These are phyloP conservation scores for Fusarium brevicatenulatum DNA, from an alignment of 2,329 filamentous ascomycete species.

Conservation along the genomic window DNA sequence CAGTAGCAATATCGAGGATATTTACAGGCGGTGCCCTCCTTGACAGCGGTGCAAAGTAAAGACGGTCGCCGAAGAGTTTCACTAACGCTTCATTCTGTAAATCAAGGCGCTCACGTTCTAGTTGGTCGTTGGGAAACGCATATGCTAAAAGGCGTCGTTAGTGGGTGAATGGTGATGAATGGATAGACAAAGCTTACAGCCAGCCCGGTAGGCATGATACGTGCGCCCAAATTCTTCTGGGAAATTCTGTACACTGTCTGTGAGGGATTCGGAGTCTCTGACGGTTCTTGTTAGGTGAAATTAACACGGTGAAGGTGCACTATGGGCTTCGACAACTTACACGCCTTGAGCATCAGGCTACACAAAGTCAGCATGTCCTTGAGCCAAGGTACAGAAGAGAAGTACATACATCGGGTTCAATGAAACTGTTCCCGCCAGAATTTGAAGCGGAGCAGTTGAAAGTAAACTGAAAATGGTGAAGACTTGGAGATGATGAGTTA, in stretches of 20 bases:
- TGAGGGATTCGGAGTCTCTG: constrained; percentile 51
- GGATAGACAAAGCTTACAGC: constrained; percentile 51
- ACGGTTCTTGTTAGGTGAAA: constrained; percentile 24
- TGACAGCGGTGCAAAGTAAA: constrained; percentile 57
- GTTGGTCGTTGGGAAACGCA: constrained; percentile 57
- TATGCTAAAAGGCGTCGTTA: constrained; percentile 50
- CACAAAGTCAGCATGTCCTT: constrained; percentile 28
- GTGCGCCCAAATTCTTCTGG: constrained; percentile 58
- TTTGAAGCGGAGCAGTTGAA: constrained; percentile 45
- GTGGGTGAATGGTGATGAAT: background rate
- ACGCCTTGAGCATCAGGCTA: constrained; percentile 39
- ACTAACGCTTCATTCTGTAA: constrained; percentile 53
- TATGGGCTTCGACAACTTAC: constrained; percentile 29
- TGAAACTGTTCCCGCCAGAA: constrained; percentile 45
- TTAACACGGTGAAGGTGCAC: background rate
- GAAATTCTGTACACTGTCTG: constrained; percentile 55
- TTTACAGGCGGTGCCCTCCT: constrained; percentile 48
- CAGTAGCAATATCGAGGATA: constrained; percentile 58
- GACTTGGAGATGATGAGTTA: constrained; percentile 24
- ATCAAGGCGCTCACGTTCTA: constrained; percentile 55
- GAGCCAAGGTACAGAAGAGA: background rate
- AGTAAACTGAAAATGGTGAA: constrained; percentile 48
- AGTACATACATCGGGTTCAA: constrained; percentile 48
- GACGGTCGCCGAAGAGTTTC: constrained; percentile 51
- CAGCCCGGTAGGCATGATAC: constrained; percentile 59